Evolutionary conservation across 176 grass and related monocot species (phyloP).

Genomic region (Oryza glumipatula): DNA sequence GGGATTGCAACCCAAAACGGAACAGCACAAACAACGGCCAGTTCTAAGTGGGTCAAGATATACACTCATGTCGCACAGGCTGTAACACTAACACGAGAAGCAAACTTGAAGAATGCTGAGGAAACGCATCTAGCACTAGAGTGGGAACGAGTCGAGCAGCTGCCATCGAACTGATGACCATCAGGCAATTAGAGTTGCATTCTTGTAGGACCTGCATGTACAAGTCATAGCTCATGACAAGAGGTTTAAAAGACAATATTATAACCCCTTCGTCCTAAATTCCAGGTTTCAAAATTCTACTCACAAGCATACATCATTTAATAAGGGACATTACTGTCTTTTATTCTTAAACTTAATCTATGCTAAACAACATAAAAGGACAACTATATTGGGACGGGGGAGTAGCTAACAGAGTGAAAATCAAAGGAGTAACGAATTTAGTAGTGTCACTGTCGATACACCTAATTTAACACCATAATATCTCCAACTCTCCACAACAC

Average conservation of each 20-base stretch:
- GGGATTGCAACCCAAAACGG: not conserved
- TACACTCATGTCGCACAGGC: constrained; percentile 37
- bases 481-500: not conserved
- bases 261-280: not conserved
- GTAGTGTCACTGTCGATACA: not conserved
- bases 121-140: not conserved
- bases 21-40: constrained; percentile 18
- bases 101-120: constrained; percentile 12
- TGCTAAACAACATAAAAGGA: not conserved
- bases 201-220: constrained; percentile 24
- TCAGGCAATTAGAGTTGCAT: not conserved
- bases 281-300: too few relatives aligned
- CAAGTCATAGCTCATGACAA: not conserved
- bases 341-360: too few relatives aligned
- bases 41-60: constrained; percentile 25
- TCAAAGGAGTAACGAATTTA: not conserved
- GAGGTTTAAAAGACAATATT: not conserved
- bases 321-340: too few relatives aligned
- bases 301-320: too few relatives aligned
- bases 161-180: constrained; percentile 6
- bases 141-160: constrained; percentile 2
- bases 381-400: too few relatives aligned
- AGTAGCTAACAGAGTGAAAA: not conserved
- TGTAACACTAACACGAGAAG: not conserved
- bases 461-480: not conserved